Base-by-base conservation (phyloP, 176 grass and related monocot genomes). In the Avena insularis region DNA sequence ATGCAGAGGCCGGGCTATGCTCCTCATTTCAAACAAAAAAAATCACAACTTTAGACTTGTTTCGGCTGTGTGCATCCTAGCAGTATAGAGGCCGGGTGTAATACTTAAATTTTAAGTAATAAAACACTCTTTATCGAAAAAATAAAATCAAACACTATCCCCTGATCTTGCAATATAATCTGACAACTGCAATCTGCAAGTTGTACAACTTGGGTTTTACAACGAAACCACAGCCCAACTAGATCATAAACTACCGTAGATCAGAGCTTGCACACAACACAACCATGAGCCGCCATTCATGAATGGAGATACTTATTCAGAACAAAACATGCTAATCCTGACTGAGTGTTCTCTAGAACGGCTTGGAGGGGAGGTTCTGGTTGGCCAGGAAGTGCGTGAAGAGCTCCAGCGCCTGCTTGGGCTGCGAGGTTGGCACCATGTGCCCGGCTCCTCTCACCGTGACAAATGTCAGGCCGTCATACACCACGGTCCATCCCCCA, bases 401-500 rank as follows among this genome's bases (percentile, higher is more conserved):
- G 29, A 93, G 69, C 71, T 85, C 25, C 0, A 64, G 61, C 14
- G 85, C 69, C 65, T 49, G 88, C 36, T 46, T 11, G 0, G 85
- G 82, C 59, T 36, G 64, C 54, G 81, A 82, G 11, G 86, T 61
- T 17, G 91, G 91, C 5, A 90, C 88, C 80, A 60, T 76, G 82
- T 93, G 88, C 5, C 87, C 81, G 27, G 87, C 87, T 19, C 87
- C 87, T 79, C 81, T 88, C 87, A 84, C 81, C 8, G 91, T 90
- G 56, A 88, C 85, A 79, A 88, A 93, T 55, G 85, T 93, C 63
- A 93, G 71, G 21, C 91, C 91, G 4, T 93, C 82, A 17, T 82
- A 93, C 20, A 86, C 75, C 43, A 90, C 76, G 17, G 78, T 90
- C 91, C 91, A 90, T n/a, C 91, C 91, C 40, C 91, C 85, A 80